phyloP scores from a whole-genome alignment of 805 yeast species.

The Lipomyces japonicus region DNA sequence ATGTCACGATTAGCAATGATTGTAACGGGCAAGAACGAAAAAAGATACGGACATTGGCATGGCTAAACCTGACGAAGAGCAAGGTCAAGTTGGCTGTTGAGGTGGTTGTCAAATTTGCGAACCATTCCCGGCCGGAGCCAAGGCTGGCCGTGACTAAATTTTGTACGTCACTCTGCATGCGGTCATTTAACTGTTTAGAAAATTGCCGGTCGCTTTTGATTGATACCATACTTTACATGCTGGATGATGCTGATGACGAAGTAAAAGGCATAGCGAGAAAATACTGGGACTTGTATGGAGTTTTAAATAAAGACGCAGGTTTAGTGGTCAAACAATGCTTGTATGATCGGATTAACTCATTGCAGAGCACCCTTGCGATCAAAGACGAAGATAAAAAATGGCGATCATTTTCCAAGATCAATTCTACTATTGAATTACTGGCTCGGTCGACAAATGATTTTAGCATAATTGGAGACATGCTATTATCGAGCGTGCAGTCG shows the following conservation, averaged over 20 bases:
- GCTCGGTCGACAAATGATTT: conserved; percentile 16
- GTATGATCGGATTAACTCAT: conserved; percentile 34
- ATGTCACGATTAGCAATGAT: background rate
- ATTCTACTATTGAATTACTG: conserved; percentile 15
- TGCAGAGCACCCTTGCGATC: conserved; percentile 30
- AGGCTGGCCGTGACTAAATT: conserved; percentile 37
- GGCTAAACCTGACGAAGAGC: conserved; percentile 53
- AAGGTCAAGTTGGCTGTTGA: conserved; percentile 50
- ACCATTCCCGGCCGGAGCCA: conserved; percentile 39
- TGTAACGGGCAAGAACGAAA: background rate
- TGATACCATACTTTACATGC: conserved; percentile 37
- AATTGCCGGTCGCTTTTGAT: conserved; percentile 40
- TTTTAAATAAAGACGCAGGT: conserved; percentile 9
- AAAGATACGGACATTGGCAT: conserved; percentile 44
- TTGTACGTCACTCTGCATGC: conserved; percentile 35
- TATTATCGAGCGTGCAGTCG: conserved; percentile 9
- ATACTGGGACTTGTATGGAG: conserved; percentile 4
- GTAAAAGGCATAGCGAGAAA: no score
- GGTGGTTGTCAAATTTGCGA: conserved; percentile 35
- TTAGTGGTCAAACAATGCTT: conserved; percentile 25
- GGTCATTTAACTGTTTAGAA: conserved; percentile 40
- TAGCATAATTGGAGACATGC: conserved; percentile 12
- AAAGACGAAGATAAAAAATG: conserved; percentile 31
- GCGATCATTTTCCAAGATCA: conserved; percentile 1
- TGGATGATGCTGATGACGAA: conserved; percentile 16